A percentile compares a stretch with the other conserved stretches of the same genome.
These are phyloP conservation scores for Stevia rebaudiana DNA, from an alignment of 140 eudicot genomes.

Conservation along the genomic window DNA sequence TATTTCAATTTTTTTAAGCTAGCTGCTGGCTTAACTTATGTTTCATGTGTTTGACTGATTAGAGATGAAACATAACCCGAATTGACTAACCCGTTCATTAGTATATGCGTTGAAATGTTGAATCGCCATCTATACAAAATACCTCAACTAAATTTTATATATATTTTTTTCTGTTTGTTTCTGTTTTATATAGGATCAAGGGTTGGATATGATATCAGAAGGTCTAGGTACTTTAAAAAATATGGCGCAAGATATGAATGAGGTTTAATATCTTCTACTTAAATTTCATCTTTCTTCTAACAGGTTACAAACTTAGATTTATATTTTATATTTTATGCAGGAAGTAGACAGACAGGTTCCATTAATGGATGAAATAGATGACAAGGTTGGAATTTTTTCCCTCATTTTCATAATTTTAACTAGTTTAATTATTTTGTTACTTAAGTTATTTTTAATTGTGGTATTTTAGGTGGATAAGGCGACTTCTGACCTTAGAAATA, in stretches of 20 bases:
- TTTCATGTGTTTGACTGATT: background rate
- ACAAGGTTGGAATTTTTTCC: slow-evolving; percentile 47
- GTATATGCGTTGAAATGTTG: background rate
- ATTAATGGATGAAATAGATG: slow-evolving; percentile 94
- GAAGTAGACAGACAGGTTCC: slow-evolving; percentile 95
- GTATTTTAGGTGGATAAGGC: slow-evolving; percentile 87
- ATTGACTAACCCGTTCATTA: background rate
- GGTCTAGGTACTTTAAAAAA: slow-evolving; percentile 84
- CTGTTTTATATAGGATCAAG: slow-evolving; percentile 62
- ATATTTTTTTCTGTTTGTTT: slow-evolving; percentile 1
- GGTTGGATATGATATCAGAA: slow-evolving; percentile 79
- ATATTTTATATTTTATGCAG: slow-evolving; percentile 38
- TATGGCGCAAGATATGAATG: slow-evolving; percentile 96
- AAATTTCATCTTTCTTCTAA: slow-evolving; percentile 2
- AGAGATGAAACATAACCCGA: background rate
- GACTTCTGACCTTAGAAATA: slow-evolving; percentile 87
- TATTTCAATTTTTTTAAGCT: too few species aligned
- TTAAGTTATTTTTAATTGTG: slow-evolving; percentile 9
- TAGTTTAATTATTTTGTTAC: background rate
- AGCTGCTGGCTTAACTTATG: background rate
- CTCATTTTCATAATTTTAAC: background rate
- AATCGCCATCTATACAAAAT: background rate
- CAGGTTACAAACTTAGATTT: background rate
- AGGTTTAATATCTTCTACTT: slow-evolving; percentile 45
- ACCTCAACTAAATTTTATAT: background rate